Evolutionary conservation across 2,329 filamentous ascomycete genomes (phyloP), one percentile per base, ranked within the genome.

Genomic region (Ploettnerulaceae sp.): DNA sequence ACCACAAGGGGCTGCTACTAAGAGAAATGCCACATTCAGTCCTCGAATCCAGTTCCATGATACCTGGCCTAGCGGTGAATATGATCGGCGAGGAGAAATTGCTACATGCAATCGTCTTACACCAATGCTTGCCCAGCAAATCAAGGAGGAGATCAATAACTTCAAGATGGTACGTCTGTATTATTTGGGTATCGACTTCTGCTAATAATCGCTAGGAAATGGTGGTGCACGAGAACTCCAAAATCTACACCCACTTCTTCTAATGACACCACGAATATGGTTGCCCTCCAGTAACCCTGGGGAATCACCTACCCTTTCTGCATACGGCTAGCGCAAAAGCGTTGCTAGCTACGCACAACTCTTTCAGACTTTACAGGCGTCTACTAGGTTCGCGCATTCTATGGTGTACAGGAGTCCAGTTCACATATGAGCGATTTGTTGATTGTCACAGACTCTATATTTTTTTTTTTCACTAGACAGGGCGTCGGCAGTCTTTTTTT

Each of bases 221-320:
- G 93, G 93, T 97, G 74, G 93, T 98, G 62, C 93, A 98, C 68
- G 93, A 97, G 71, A 88, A 85, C 66, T 97, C 93, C 57, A 98
- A 97, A 74, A 90, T 96, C 64, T 96, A 98, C 75, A 98, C 93
- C 61, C 93, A 98, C 77, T 98, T 98, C 79, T 97, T 98, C 76
- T 98, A 80, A 91, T 69, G 71, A 75, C 57, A 58, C 49, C 42
- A 61, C 52, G 57, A 62, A 54, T 57, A 59, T 58, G 57, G 52
- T 50, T 56, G 48, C n/a, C n/a, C 44, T 41, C 33, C 26, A 35
- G 31, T 48, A 52, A 49, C 47, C 54, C 33, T 59, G 49, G 56
- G 58, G 46, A 53, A 51, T 45, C 48, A 53, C 48, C 52, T 51
- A 49, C 40, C 43, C 51, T 50, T 53, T 51, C 47, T 35, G 49